Evolutionary conservation across 768 basidiomycete genomes (phyloP), one percentile per base, ranked within the genome.

Genomic region (Boletus insuetus): DNA sequence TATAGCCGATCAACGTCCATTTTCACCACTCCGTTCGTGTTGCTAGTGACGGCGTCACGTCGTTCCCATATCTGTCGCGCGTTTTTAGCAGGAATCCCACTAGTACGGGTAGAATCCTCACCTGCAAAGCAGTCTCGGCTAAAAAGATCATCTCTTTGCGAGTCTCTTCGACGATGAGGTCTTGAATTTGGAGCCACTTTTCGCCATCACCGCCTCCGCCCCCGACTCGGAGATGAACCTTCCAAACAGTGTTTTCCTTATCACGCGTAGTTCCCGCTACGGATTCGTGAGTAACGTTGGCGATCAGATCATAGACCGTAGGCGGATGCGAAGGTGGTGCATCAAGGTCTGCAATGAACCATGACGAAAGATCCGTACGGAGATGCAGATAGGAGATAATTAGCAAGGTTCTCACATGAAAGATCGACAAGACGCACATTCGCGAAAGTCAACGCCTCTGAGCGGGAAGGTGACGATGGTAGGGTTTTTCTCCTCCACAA

Each of bases 401-500:
- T 50, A 65, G 53, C 53, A 61, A 62, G 45, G 49, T 56, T 62
- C 54, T 58, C 43, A 53, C 53, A 48, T 62, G 59, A 61, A 59
- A 56, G 59, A 58, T 58, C 60, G 54, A 64, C 52, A 58, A 39
- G 9, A 77, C 94, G 64, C 70, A 97, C 97, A 98, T 47, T 94
- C 94, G 63, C 76, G 77, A 70, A 99, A 88, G 72, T 99, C 96
- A 19, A 98, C 81, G 4, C 96, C 95, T 54, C 90, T 83, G 24
- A 98, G 77, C 3, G 96, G 96, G 66, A 97, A 99, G 68, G 96
- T 99, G 62, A 99, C 91, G 57, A 99, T 95, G 1, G 97, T 99
- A 9, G 96, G 96, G 65, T 99, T 99, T 74, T 97, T 97, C 72
- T 99, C 97, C 71, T 98, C 96, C 7, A 98, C 94, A 64, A 98